Percentiles rank a stretch among this genome's conserved stretches.
Conservation (phyloP, 148 eudicot genomes). For the Silene latifolia region DNA sequence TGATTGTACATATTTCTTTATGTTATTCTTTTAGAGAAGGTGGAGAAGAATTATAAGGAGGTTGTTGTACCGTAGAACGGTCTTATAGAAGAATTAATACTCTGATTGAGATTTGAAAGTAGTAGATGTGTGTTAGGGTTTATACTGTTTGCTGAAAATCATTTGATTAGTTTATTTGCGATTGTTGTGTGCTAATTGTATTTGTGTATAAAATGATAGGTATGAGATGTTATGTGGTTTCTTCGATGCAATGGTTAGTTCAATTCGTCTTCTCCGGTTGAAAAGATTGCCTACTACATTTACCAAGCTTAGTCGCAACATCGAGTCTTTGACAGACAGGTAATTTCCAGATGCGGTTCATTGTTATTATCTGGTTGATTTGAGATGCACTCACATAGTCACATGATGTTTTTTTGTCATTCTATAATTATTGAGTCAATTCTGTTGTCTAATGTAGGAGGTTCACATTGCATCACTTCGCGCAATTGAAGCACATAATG, state of each 20-base stretch:
- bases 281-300: conserved; percentile 43
- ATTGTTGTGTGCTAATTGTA: not conserved
- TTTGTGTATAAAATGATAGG: conserved; percentile 26
- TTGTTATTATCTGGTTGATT: not conserved
- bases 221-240: conserved; percentile 55
- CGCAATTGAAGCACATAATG: conserved; percentile 69
- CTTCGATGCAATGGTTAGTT: conserved; percentile 63
- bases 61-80: too few relatives aligned
- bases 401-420: not conserved
- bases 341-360: conserved; percentile 14
- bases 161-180: not conserved
- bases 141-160: not conserved
- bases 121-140: not conserved
- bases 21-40: too few relatives aligned
- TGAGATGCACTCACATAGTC: not conserved
- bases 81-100: too few relatives aligned
- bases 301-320: conserved; percentile 47
- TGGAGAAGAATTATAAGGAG: too few relatives aligned
- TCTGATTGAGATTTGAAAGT: not conserved
- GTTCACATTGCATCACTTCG: conserved; percentile 61
- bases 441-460: conserved; percentile 42
- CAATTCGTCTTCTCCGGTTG: conserved; percentile 52
- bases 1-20: too few relatives aligned
- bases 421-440: not conserved
- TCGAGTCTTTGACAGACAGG: conserved; percentile 66